Base-by-base conservation (phyloP, 768 basidiomycete species). In the Naematelia encephala region DNA sequence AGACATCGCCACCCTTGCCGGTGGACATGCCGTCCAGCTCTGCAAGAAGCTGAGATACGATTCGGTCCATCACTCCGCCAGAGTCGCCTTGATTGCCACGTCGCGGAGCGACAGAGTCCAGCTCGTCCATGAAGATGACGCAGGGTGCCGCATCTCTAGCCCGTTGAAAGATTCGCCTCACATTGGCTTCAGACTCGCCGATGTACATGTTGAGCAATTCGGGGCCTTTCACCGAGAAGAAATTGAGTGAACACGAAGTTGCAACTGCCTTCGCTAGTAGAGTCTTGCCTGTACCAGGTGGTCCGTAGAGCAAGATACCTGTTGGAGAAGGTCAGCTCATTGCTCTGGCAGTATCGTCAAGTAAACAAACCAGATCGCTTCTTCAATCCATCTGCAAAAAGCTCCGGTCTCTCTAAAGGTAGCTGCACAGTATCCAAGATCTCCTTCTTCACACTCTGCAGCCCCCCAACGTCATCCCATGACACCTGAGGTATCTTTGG, bases 161-260 rank as follows among this genome's bases (percentile, higher is more conserved):
- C 12, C 85, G 84, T 73, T 93, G 90, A 76, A 97, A 97, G 1
- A 97, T 86, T 14, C 87, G 82, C 13, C 78, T 71, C 23, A 78
- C 78, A 50, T 78, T 78, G 34, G 78, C 78, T 77, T 97, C 93
- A 11, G 91, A 93, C 78, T 96, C 93, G 59, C 93, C 93, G 68
- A 97, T 94, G 78, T 94, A 97, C 93, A 97, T 97, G 78, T 94
- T 94, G 51, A 96, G 83, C 34, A 97, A 79, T 70, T 97, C 93
- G 2, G 93, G 93, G 0, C 93, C 93, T 75, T 97, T 96, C 68
- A 96, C 85, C n/a, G 91, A 93, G 79, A 97, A 88, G 78, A 97
- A 96, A 75, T 96, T 96, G 64, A 96, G 82, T 23, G 91, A 87
- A 74, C 89, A 96, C 1, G 91, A 90, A 0, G 92, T 96, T 22